These are phyloP conservation scores for Pharus latifolius DNA, from an alignment of 176 grass and related monocot species.

Conservation along the genomic window DNA sequence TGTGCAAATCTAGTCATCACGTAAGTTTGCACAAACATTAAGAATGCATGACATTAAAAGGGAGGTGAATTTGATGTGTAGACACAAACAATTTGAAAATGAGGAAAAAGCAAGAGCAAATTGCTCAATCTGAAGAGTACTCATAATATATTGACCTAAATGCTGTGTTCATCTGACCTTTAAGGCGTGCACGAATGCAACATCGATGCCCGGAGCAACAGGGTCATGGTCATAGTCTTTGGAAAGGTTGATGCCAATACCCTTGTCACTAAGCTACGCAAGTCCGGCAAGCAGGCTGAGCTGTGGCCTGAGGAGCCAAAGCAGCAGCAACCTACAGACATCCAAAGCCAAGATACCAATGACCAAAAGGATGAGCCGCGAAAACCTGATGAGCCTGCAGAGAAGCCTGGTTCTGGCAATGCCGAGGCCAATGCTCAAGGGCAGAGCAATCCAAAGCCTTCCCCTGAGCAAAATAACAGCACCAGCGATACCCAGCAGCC, in stretches of 20 bases:
- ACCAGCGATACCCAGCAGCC: background rate
- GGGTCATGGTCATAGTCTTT: slow-evolving; percentile 33
- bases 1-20: background rate
- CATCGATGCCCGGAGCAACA: slow-evolving; percentile 47
- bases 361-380: slow-evolving; percentile 12
- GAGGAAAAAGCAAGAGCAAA: background rate
- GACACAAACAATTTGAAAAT: background rate
- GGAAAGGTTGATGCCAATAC: slow-evolving; percentile 25
- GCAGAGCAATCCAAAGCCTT: background rate
- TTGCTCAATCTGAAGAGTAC: background rate
- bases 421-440: slow-evolving; percentile 1
- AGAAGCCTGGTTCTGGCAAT: background rate
- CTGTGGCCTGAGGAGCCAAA: slow-evolving; percentile 30
- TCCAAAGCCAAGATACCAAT: slow-evolving; percentile 14
- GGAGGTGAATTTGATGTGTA: background rate
- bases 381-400: slow-evolving; percentile 4
- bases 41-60: background rate
- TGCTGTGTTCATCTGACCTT: background rate
- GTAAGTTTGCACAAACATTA: background rate
- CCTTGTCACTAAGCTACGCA: slow-evolving; percentile 40
- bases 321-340: background rate
- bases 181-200: slow-evolving; percentile 43
- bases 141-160: background rate
- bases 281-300: slow-evolving; percentile 58
- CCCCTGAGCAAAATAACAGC: slow-evolving; percentile 2